phyloP scores from a whole-genome alignment of 176 grass and related monocot genomes.

The Cenchrus fungigraminus region DNA sequence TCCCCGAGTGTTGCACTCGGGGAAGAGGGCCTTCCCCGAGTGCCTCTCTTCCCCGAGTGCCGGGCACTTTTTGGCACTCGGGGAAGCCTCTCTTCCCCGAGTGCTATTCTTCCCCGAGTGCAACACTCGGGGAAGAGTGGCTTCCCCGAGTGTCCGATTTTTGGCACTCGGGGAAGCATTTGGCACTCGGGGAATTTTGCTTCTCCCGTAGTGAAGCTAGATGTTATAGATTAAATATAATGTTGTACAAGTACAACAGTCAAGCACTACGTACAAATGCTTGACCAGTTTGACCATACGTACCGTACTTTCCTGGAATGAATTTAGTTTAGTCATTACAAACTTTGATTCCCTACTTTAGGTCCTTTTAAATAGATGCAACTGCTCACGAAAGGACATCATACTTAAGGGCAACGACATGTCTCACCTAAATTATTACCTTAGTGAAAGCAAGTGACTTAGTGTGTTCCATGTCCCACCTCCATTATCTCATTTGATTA shows the following conservation, averaged over 20 bases:
- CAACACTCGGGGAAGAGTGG: too few species aligned
- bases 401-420: background rate
- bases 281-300: background rate
- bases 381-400: background rate
- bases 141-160: too few species aligned
- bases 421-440: background rate
- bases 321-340: background rate
- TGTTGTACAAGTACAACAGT: background rate
- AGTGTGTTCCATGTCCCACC: background rate
- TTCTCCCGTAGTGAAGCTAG: background rate
- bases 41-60: too few species aligned
- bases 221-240: background rate
- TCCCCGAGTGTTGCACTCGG: too few species aligned
- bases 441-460: background rate
- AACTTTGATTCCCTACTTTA: constrained; percentile 21
- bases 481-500: background rate
- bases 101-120: too few species aligned
- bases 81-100: too few species aligned
- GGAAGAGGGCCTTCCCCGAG: too few species aligned
- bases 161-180: too few species aligned
- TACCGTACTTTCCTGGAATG: background rate
- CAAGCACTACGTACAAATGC: background rate
- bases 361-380: constrained; percentile 25
- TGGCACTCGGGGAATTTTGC: too few species aligned
- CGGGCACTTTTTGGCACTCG: too few species aligned